Percentiles rank a stretch among this genome's conserved stretches.
These are phyloP conservation scores for Lactuca sativa DNA, from an alignment of 129 eudicot genomes.

Conservation along the genomic window DNA sequence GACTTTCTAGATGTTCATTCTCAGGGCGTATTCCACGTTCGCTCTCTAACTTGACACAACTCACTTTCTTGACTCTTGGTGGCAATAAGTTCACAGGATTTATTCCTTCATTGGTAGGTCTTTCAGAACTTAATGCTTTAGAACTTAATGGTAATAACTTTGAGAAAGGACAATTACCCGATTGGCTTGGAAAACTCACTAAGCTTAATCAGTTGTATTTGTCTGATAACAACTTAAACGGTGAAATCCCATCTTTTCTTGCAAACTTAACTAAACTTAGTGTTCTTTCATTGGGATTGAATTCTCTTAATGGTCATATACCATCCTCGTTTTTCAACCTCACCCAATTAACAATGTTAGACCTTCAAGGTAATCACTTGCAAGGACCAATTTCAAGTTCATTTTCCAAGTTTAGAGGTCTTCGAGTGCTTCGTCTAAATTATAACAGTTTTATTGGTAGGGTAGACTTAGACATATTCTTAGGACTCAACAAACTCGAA, in stretches of 20 bases:
- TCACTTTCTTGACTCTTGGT: not conserved
- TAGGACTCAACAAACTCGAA: conserved; percentile 12
- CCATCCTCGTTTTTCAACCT: conserved; percentile 24
- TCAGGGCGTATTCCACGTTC: conserved; percentile 20
- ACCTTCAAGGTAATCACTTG: not conserved
- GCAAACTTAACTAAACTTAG: conserved; percentile 22
- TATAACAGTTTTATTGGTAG: conserved; percentile 18
- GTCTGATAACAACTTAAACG: not conserved
- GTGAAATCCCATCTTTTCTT: conserved; percentile 27
- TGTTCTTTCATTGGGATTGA: not conserved
- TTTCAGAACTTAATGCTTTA: not conserved
- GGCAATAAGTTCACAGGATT: not conserved
- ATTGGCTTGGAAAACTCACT: conserved; percentile 10
- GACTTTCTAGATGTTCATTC: not conserved
- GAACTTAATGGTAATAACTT: not conserved
- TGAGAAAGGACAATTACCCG: not conserved
- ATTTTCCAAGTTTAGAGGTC: conserved; percentile 21
- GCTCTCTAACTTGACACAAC: conserved; percentile 24
- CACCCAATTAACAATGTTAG: not conserved
- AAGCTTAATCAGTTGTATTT: not conserved
- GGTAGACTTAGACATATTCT: conserved; percentile 21
- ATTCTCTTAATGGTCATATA: conserved; percentile 6
- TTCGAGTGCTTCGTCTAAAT: not conserved
- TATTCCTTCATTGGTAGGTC: conserved; percentile 20
- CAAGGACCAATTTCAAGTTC: conserved; percentile 25